These are phyloP conservation scores for Themeda triandra DNA, from an alignment of 176 grass and related monocot genomes.

Conservation along the genomic window DNA sequence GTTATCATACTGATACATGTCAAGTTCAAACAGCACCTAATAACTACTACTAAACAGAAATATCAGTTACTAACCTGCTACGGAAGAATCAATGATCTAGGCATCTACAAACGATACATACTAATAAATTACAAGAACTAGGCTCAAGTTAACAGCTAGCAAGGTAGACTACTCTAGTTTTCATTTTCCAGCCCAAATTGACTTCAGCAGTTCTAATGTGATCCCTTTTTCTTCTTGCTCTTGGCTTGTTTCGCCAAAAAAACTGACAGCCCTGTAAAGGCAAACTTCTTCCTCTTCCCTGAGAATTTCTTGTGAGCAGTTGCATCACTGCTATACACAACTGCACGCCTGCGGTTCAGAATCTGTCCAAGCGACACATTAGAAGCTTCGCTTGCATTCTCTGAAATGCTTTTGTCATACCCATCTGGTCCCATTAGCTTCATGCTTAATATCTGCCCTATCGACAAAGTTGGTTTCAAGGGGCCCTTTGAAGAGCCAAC, in stretches of 20 bases:
- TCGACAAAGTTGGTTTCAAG: conserved; percentile 56
- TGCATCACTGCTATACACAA: conserved; percentile 25
- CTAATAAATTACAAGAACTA: neutral
- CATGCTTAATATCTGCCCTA: conserved; percentile 89
- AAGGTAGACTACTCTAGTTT: neutral
- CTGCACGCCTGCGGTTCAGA: conserved; percentile 53
- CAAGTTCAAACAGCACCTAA: neutral
- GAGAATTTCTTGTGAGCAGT: conserved; percentile 28
- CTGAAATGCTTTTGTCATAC: conserved; percentile 40
- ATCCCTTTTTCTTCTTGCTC: conserved; percentile 67
- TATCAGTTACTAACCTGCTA: neutral
- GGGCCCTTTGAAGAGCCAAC: conserved; percentile 19
- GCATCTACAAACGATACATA: neutral
- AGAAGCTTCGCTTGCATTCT: conserved; percentile 36
- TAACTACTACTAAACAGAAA: neutral
- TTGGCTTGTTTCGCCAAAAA: conserved; percentile 71
- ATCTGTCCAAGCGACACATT: conserved; percentile 80
- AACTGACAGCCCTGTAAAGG: conserved; percentile 60
- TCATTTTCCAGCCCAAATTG: neutral
- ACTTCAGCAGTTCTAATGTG: neutral
- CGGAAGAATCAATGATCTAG: neutral
- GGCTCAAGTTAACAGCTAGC: conserved; percentile 6
- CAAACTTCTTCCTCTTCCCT: conserved; percentile 77
- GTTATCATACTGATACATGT: neutral
- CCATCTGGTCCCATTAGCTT: conserved; percentile 76